Base-by-base conservation (phyloP, 2,329 filamentous ascomycete species). In the Fusarium sp. region DNA sequence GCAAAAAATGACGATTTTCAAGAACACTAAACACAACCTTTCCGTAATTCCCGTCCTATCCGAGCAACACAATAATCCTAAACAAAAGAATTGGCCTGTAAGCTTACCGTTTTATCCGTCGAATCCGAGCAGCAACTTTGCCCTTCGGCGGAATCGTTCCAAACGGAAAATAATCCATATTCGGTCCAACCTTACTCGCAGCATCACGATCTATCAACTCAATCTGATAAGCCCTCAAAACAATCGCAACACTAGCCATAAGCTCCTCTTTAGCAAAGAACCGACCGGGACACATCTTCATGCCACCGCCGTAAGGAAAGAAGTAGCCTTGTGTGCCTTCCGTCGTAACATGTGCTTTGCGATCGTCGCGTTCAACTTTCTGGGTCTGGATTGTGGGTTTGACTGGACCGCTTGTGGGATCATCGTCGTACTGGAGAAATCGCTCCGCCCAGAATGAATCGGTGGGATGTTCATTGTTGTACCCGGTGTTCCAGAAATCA, bases 211-310 rank as follows among this genome's bases (percentile, higher is more conserved):
- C 21, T 5, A 23, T 68, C 58, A 4, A 59, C n/a, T 79, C 76
- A 16, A 80, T 75, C 16, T 80, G 76, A 49, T 76, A 80, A 16
- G 70, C 74, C 0, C 68, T 63, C 10, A 80, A 62, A 20, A 80
- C 71, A 25, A 80, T 42, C 2, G 78, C 76, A 16, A 79, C 66
- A 0, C 72, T 72, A 2, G 75, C 62, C 34, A 80, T 75, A 1
- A 78, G 73, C 51, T 81, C 75, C 16, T 75, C 72, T 32, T 81
- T 81, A 2, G 80, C 78, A 34, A 79, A 81, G 41, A 78, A 77
- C 0, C 77, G 76, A 2, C 80, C 79, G 0, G 78, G 80, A 27
- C 80, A 82, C 23, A 78, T 75, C 10, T 74, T 72, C 7, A 63
- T 60, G 1, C 79, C 78, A 4, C 78, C 78, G 0, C 80, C 79